Evolutionary conservation across 139 green algal genomes (phyloP).

Genomic region (Asterochloris sp.): DNA sequence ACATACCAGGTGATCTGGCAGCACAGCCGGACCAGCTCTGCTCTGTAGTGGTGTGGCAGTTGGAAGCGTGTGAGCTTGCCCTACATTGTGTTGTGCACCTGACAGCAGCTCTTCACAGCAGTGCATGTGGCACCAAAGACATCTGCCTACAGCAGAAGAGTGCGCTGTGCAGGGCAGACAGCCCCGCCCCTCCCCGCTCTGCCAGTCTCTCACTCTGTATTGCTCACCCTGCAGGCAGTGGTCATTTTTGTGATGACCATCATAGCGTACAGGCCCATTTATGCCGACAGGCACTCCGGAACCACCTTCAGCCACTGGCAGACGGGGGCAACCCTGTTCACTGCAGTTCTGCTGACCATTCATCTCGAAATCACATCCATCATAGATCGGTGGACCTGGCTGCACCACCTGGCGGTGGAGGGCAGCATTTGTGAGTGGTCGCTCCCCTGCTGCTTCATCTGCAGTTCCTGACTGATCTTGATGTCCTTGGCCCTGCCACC

Average conservation of each 20-base stretch:
- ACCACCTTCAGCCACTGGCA: constrained; percentile 23
- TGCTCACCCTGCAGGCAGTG: constrained; percentile 34
- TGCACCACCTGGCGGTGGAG: constrained; percentile 66
- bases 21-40: too few species aligned
- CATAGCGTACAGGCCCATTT: background rate
- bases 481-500: too few species aligned
- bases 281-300: constrained; percentile 10
- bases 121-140: too few species aligned
- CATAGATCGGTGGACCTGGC: constrained; percentile 56
- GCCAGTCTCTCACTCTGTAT: too few species aligned
- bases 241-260: constrained; percentile 45
- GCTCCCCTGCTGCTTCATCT: background rate
- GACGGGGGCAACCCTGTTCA: constrained; percentile 61
- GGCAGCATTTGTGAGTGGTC: constrained; percentile 33
- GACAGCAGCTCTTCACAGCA: too few species aligned
- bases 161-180: too few species aligned
- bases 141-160: too few species aligned
- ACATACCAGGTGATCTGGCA: background rate
- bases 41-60: background rate
- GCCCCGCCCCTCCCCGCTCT: too few species aligned
- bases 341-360: constrained; percentile 58
- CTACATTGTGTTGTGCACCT: too few species aligned
- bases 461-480: background rate
- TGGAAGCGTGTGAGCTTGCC: too few species aligned
- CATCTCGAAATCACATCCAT: constrained; percentile 53